Evolutionary conservation across 2,329 filamentous ascomycete species (phyloP).

Genomic region (Colletotrichum sublineola): DNA sequence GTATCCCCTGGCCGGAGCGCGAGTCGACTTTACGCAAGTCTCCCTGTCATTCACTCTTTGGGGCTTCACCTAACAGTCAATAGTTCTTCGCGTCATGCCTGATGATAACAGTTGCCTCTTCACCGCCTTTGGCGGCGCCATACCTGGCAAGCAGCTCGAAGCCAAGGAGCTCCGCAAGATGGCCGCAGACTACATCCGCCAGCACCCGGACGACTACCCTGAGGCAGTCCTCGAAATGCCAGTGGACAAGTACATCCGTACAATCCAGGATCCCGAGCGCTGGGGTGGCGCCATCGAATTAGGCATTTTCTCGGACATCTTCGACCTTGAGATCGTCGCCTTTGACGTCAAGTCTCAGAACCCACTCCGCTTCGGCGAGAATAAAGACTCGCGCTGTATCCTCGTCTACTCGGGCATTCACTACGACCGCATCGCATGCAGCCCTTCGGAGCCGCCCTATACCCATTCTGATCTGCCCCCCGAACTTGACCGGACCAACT

Average conservation of each 20-base stretch:
- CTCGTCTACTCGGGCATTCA: constrained; percentile 94
- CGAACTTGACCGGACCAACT: constrained; percentile 78
- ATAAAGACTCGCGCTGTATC: constrained; percentile 76
- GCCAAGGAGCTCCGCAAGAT: constrained; percentile 75
- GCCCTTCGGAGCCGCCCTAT: constrained; percentile 69
- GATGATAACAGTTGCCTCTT: constrained; percentile 98
- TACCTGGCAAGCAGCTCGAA: constrained; percentile 68
- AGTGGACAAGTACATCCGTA: constrained; percentile 81
- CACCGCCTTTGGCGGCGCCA: constrained; percentile 84
- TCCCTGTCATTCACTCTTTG: constrained; percentile 42
- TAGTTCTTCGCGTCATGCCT: constrained; percentile 91
- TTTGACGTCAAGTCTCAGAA: constrained; percentile 74
- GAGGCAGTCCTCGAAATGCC: constrained; percentile 81
- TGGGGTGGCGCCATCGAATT: constrained; percentile 97
- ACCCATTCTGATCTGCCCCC: constrained; percentile 71
- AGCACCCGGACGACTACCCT: constrained; percentile 78
- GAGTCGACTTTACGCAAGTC: constrained; percentile 64
- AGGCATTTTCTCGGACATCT: constrained; percentile 85
- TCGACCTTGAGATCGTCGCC: constrained; percentile 86
- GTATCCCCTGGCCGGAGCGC: constrained; percentile 63
- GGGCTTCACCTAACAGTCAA: constrained; percentile 56
- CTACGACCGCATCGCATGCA: constrained; percentile 90
- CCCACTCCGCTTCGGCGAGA: constrained; percentile 79
- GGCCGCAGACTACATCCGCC: constrained; percentile 83
- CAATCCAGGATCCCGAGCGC: constrained; percentile 82